Evolutionary conservation across 805 yeast genomes (phyloP), one percentile per base, ranked within the genome.

Genomic region (Saccharomycopsis schoenii): DNA sequence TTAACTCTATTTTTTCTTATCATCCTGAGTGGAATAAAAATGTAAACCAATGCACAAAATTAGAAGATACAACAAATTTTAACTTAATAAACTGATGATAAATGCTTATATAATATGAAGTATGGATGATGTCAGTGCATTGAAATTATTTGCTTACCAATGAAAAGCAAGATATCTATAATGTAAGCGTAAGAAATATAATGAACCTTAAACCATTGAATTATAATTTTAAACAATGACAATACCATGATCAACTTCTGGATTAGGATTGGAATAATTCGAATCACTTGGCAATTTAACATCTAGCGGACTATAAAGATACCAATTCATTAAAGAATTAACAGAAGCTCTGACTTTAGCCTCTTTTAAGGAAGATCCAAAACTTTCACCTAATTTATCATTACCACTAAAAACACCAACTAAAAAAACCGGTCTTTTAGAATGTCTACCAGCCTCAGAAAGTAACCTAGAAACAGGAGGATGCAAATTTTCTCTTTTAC

Each of bases 341-440:
- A 91, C 96, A 59, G 91, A 89, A 41, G 97, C 94, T 73, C 97
- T 83, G 50, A 90, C 87, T 74, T 91, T 89, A 41, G 97, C 97
- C 74, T 94, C 98, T 66, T 81, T 83, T 68, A 94, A 77, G 36
- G 96, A 88, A 6, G 96, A 78, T 42, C 98, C 99, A 70, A 88
- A 90, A 51, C 97, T 97, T 73, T 94, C 97, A 58, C 97, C 97
- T 60, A 94, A 77, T 73, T 89, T 85, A 65, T 83, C 83, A 14
- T 79, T 78, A 41, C 97, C 98, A 61, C 88, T 79, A 72, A 91
- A 94, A 1, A 89, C 94, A 58, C 97, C 98, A 40, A 93, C 96
- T 14, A 93, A 87, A 67, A 83, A 94, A 43, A 91, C 86, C 25
- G 99, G 96, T 56, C 88, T 83, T 62, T 82, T 80, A 2, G 97